phyloP scores from a whole-genome alignment of 129 eudicot genomes.

The Helianthus tuberosus region DNA sequence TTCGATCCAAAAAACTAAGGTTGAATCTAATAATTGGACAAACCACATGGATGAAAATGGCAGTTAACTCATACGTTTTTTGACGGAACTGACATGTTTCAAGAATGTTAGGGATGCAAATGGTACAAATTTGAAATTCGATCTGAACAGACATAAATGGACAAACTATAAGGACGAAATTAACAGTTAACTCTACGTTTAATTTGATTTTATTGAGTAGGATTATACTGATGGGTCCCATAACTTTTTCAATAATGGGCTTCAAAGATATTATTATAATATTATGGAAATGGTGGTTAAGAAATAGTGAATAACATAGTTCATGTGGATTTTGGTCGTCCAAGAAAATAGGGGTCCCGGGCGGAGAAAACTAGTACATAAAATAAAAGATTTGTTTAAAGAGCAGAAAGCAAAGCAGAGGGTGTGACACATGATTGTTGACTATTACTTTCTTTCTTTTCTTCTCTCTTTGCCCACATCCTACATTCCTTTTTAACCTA shows the following conservation, averaged over 20 bases:
- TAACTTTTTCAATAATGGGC: not conserved
- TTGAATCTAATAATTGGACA: no score
- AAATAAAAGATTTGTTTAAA: slow-evolving; percentile 16
- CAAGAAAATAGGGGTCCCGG: slow-evolving; percentile 30
- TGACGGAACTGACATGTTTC: no score
- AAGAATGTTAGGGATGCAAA: no score
- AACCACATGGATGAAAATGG: no score
- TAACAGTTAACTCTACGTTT: no score
- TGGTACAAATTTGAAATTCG: no score
- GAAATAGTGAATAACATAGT: not conserved
- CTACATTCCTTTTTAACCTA: slow-evolving; percentile 39
- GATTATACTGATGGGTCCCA: not conserved
- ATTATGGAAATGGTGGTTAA: not conserved
- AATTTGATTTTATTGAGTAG: no score
- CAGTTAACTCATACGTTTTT: no score
- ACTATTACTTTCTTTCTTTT: slow-evolving; percentile 3
- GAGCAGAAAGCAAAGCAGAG: not conserved
- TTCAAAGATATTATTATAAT: not conserved
- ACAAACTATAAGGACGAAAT: no score
- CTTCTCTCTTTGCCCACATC: slow-evolving; percentile 18
- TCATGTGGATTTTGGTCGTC: slow-evolving; percentile 31
- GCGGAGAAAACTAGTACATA: slow-evolving; percentile 30
- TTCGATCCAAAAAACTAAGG: no score
- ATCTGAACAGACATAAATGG: no score
- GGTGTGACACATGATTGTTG: slow-evolving; percentile 31